These are phyloP conservation scores for Macrolepiota albuminosa DNA, from an alignment of 768 basidiomycete species.

Conservation along the genomic window DNA sequence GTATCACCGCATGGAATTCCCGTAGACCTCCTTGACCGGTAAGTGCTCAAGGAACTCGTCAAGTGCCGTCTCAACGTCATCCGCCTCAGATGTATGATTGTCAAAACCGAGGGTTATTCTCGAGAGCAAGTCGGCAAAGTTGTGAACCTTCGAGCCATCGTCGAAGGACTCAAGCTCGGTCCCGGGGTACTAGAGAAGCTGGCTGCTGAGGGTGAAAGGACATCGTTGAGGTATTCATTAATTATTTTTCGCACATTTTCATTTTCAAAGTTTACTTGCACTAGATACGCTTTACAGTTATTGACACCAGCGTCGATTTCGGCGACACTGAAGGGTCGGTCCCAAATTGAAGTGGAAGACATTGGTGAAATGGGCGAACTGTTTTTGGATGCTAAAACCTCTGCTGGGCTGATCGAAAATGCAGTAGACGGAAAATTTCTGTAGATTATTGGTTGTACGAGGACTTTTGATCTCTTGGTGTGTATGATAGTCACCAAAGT, in stretches of 20 bases:
- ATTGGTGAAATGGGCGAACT: constrained; percentile 91
- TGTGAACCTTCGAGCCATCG: constrained; percentile 77
- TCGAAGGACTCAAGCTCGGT: constrained; percentile 79
- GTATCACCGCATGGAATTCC: constrained; percentile 92
- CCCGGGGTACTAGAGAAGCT: constrained; percentile 74
- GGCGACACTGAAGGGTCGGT: constrained; percentile 69
- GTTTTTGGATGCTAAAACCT: constrained; percentile 91
- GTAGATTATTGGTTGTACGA: constrained; percentile 5
- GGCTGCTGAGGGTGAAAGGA: constrained; percentile 76
- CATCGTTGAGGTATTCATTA: constrained; percentile 61
- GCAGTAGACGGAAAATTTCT: constrained; percentile 25
- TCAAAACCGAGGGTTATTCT: constrained; percentile 82
- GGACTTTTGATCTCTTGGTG: background rate
- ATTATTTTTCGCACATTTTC: background rate
- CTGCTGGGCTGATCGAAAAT: constrained; percentile 49
- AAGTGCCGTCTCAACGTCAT: background rate
- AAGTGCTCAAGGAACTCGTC: constrained; percentile 15
- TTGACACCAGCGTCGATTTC: constrained; percentile 90
- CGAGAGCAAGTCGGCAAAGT: constrained; percentile 84
- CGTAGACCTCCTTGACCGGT: constrained; percentile 91
- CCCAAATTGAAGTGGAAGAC: constrained; percentile 82
- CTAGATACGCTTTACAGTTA: constrained; percentile 86
- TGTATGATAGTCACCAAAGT: constrained; percentile 2
- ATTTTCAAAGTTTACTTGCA: background rate
- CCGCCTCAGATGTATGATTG: constrained; percentile 77